These are phyloP conservation scores for Xylariaceae sp. DNA, from an alignment of 2,329 filamentous ascomycete genomes.

Conservation along the genomic window DNA sequence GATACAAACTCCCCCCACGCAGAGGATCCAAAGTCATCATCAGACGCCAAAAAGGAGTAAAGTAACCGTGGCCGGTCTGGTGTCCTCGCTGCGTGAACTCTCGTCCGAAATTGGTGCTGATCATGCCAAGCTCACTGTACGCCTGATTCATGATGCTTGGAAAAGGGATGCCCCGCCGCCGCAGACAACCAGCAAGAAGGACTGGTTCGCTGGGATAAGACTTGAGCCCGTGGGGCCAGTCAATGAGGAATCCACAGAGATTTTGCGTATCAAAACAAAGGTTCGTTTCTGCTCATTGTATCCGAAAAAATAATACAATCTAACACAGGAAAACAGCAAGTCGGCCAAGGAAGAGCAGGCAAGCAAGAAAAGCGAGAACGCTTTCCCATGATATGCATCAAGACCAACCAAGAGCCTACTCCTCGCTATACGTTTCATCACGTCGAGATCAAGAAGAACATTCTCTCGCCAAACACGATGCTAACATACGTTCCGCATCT, in stretches of 20 bases:
- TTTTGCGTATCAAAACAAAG: conserved; percentile 49
- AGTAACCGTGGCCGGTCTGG: conserved; percentile 43
- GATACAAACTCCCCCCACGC: conserved; percentile 16
- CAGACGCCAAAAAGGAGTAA: conserved; percentile 34
- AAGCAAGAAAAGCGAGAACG: conserved; percentile 43
- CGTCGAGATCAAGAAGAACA: conserved; percentile 54
- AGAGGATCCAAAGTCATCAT: conserved; percentile 4
- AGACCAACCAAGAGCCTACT: conserved; percentile 47
- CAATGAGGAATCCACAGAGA: conserved; percentile 31
- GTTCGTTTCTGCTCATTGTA: conserved; percentile 30
- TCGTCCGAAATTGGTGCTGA: conserved; percentile 41
- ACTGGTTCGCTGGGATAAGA: conserved; percentile 45
- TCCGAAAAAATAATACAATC: background rate
- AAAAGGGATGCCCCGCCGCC: conserved; percentile 36
- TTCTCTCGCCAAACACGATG: conserved; percentile 55
- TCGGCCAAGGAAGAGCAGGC: conserved; percentile 34
- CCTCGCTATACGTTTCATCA: conserved; percentile 57
- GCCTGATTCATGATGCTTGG: conserved; percentile 43
- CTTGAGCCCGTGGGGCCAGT: conserved; percentile 30
- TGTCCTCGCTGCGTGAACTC: conserved; percentile 36
- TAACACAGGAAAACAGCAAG: conserved; percentile 35
- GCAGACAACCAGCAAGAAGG: conserved; percentile 38
- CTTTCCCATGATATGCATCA: conserved; percentile 42
- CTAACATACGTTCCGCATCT: conserved; percentile 56
- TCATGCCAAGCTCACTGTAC: conserved; percentile 40